Evolutionary conservation across 2,329 filamentous ascomycete species (phyloP).

Genomic region (Pezicula carpinea): DNA sequence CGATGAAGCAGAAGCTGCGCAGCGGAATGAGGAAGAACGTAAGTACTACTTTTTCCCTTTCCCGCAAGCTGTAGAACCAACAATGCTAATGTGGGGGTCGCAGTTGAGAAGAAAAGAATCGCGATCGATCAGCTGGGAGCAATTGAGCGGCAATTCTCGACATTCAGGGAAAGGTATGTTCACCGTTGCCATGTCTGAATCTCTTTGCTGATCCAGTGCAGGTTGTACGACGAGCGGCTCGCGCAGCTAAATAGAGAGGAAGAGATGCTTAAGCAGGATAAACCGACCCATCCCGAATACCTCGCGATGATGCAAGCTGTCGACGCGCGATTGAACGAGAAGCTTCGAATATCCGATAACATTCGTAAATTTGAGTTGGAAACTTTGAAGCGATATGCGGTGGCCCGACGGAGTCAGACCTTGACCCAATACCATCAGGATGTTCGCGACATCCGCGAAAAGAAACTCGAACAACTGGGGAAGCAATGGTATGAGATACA

Average conservation of each 20-base stretch:
- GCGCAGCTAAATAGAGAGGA: conserved; percentile 72
- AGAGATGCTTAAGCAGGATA: conserved; percentile 52
- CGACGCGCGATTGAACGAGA: conserved; percentile 75
- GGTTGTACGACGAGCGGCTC: conserved; percentile 84
- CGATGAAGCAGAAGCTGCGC: conserved; percentile 54
- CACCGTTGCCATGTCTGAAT: not conserved
- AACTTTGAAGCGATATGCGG: conserved; percentile 67
- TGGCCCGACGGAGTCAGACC: conserved; percentile 79
- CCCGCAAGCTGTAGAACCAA: conserved; percentile 10
- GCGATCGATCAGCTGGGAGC: conserved; percentile 75
- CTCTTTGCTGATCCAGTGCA: conserved; percentile 33
- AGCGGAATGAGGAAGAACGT: conserved; percentile 63
- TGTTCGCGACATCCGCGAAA: conserved; percentile 77
- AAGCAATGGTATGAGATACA: conserved; percentile 92
- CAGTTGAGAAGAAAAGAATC: conserved; percentile 72
- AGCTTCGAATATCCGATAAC: conserved; percentile 67
- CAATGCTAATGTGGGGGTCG: conserved; percentile 30
- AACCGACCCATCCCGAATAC: conserved; percentile 83
- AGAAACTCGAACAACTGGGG: conserved; percentile 73
- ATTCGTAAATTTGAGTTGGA: conserved; percentile 70
- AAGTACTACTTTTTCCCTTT: conserved; percentile 28
- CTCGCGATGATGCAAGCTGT: conserved; percentile 86
- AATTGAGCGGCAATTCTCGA: conserved; percentile 84
- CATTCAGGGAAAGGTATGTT: conserved; percentile 72
- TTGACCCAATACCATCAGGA: conserved; percentile 89